Base-by-base conservation (phyloP, 2,329 filamentous ascomycete genomes). In the Cladobotryum mycophilum region DNA sequence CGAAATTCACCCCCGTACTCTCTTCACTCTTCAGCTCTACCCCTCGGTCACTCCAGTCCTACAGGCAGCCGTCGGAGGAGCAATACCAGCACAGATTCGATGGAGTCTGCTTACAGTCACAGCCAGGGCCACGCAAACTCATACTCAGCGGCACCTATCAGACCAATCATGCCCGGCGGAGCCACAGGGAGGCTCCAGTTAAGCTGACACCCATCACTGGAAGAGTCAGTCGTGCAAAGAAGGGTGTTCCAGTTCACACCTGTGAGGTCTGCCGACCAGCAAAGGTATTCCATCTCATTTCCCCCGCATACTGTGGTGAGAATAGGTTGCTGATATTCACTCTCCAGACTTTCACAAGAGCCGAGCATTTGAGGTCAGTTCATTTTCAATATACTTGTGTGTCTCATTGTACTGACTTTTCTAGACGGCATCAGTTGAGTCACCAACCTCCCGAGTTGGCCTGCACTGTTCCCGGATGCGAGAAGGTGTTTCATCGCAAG, bases 401-500 rank as follows among this genome's bases (percentile, higher is more conserved):
- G 41, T n/a, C 13, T 12, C 38, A 34, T 41, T 57, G 20, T 40
- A 13, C 42, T 45, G 17, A 41, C 60, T 53, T 38, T 41, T 30
- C 36, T 51, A 82, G 81, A 59, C 78, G 81, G 48, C 81, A 84
- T 62, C 77, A 84, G 62, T 65, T 82, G 37, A 81, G 79, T 57
- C 81, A 84, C 61, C 70, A 76, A 50, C 75, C 72, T 47, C 78
- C 81, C 22, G 70, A 71, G 41, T 74, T 75, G 57, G 66, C 66
- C 36, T 85, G 81, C 54, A 68, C 64, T 3, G 71, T 75, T 50
- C 70, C 74, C 14, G 74, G 76, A 37, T 85, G 81, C 61, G 78
- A 76, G 37, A 76, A 75, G 54, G 69, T 71, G 13, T 84, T 85
- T 55, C 75, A 82, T 56, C 74, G 81, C 48, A 72, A 75, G 42